A percentile compares a stretch with the other conserved stretches of the same genome.
phyloP scores from a whole-genome alignment of 225 moss, liverwort and hornwort genomes.

The Physcomitrellopsis africana region DNA sequence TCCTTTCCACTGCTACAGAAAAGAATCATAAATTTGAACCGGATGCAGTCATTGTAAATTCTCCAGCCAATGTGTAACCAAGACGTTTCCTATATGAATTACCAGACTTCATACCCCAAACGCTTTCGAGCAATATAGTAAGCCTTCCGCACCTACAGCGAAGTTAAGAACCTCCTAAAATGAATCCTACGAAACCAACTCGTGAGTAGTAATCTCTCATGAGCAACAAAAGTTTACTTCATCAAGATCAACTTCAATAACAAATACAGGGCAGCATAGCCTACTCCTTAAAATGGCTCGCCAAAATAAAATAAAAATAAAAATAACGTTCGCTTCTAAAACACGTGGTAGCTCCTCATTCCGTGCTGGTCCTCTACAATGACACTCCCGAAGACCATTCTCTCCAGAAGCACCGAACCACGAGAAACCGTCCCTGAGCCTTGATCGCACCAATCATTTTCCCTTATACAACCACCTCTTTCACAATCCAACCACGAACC shows the following conservation, averaged over 20 bases:
- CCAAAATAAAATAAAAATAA: too few species aligned
- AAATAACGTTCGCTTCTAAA: background rate
- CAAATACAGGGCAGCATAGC: background rate
- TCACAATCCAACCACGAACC: conserved; percentile 9
- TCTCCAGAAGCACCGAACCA: background rate
- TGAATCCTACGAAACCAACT: conserved; percentile 16
- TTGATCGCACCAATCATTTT: conserved; percentile 29
- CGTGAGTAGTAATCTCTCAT: background rate
- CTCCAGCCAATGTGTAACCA: background rate
- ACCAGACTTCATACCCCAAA: conserved; percentile 10
- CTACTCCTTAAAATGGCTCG: background rate
- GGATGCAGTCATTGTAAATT: conserved; percentile 14
- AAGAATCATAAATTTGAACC: conserved; percentile 27
- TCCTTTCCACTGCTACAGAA: conserved; percentile 36
- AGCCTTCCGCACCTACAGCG: background rate
- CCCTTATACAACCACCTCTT: background rate
- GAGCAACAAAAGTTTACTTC: background rate
- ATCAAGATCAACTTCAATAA: background rate
- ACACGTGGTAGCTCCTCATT: background rate
- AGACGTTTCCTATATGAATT: background rate
- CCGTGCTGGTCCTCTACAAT: background rate
- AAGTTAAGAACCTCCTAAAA: background rate
- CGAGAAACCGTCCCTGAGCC: conserved; percentile 9
- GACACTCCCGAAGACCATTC: background rate
- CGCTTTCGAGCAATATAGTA: background rate